Evolutionary conservation across 768 basidiomycete genomes (phyloP).

Genomic region (Psilocybe cyanescens): DNA sequence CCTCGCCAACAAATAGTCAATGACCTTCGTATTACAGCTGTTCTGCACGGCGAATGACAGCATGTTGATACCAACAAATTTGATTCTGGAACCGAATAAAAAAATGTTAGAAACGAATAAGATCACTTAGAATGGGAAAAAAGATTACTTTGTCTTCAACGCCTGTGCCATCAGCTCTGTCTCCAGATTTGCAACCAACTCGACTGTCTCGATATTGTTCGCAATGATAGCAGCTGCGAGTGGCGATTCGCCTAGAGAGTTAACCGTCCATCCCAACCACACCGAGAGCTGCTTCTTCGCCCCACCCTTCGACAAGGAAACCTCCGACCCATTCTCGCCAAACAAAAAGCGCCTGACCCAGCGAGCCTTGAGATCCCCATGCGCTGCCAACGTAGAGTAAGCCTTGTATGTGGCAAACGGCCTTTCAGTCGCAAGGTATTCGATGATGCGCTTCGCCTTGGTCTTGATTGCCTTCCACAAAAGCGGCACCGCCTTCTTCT

Average conservation of each 20-base stretch:
- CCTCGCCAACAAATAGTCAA: neutral
- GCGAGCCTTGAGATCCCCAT: constrained; percentile 45
- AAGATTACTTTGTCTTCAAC: constrained; percentile 46
- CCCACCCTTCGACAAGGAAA: constrained; percentile 17
- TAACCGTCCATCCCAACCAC: constrained; percentile 57
- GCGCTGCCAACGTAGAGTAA: constrained; percentile 40
- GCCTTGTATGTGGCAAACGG: constrained; percentile 55
- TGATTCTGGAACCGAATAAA: neutral
- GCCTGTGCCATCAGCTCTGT: constrained; percentile 43
- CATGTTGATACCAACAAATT: neutral
- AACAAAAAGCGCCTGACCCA: constrained; percentile 37
- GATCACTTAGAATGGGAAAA: neutral
- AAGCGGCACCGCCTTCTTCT: constrained; percentile 26
- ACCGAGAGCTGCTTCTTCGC: constrained; percentile 44
- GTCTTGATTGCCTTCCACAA: constrained; percentile 47
- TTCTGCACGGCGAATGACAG: neutral
- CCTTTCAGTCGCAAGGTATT: constrained; percentile 50
- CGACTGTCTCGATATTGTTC: constrained; percentile 40
- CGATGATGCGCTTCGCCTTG: constrained; percentile 39
- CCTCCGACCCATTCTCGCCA: constrained; percentile 8
- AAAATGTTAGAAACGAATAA: neutral
- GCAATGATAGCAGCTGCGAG: constrained; percentile 47
- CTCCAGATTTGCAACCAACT: constrained; percentile 46
- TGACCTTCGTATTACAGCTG: neutral
- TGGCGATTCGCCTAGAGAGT: constrained; percentile 54